Evolutionary conservation across 495 filamentous ascomycete genomes (phyloP).

Genomic region (Tuber indicum): DNA sequence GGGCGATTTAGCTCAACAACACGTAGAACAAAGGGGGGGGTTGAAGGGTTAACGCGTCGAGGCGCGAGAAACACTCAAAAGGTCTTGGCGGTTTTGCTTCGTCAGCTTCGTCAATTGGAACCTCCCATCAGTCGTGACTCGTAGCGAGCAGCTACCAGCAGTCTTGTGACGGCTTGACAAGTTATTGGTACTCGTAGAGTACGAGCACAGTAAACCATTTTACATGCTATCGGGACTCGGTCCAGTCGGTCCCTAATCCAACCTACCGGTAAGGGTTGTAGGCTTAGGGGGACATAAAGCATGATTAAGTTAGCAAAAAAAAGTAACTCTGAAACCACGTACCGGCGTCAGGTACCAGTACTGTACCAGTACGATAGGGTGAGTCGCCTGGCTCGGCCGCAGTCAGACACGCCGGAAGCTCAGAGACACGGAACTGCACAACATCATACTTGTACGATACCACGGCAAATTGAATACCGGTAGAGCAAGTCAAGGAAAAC

Average conservation of each 20-base stretch:
- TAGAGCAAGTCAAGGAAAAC: background rate
- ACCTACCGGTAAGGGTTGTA: background rate
- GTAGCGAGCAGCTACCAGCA: too few relatives aligned
- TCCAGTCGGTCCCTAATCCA: background rate
- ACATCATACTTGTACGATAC: too few relatives aligned
- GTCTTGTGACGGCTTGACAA: background rate
- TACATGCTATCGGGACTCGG: background rate
- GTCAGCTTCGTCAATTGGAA: background rate
- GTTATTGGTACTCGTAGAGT: background rate
- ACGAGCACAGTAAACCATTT: background rate
- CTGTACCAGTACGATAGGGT: background rate
- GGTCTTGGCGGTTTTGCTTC: background rate
- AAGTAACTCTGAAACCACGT: background rate
- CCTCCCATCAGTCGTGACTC: background rate
- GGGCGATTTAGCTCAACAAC: background rate
- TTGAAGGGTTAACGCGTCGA: constrained; percentile 1
- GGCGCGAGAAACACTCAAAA: background rate
- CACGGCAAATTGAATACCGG: background rate
- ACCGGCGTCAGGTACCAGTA: background rate
- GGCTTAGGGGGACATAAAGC: background rate
- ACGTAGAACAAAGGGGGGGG: background rate
- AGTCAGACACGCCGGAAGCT: background rate
- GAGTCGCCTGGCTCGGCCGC: background rate
- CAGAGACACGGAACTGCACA: background rate
- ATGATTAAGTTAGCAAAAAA: background rate